phyloP scores from a whole-genome alignment of 257 asterid species.

The Ophiorrhiza pumila region DNA sequence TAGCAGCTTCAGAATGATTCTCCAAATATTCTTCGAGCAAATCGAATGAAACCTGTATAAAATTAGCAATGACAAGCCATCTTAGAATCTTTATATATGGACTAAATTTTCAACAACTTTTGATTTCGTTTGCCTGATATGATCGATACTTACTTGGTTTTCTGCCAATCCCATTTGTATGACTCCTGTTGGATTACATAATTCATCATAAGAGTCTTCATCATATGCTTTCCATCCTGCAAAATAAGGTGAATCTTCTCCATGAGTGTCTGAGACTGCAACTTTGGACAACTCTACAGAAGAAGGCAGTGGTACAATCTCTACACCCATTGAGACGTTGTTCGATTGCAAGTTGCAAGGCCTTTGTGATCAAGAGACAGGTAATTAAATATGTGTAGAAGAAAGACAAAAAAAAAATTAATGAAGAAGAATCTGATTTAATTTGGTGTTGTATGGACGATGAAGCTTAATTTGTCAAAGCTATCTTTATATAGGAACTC shows the following conservation, averaged over 20 bases:
- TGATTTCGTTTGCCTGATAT: not conserved
- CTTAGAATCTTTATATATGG: not conserved
- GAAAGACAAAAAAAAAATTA: not conserved
- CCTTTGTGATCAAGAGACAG: not conserved
- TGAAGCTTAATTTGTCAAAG: conserved; percentile 20
- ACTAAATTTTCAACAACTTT: no score
- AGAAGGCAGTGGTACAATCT: conserved; percentile 27
- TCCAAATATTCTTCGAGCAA: conserved; percentile 65
- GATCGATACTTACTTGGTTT: conserved; percentile 52
- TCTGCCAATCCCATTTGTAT: conserved; percentile 96
- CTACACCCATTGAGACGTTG: conserved; percentile 35
- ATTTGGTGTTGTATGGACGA: conserved; percentile 7
- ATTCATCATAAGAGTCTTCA: conserved; percentile 66
- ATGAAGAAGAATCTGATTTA: conserved; percentile 5
- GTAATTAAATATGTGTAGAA: not conserved
- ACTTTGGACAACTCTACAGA: conserved; percentile 49
- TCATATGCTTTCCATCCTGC: conserved; percentile 97
- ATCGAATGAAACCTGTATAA: conserved; percentile 77
- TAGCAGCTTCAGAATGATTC: conserved; percentile 34
- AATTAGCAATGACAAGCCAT: not conserved
- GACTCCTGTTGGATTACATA: conserved; percentile 62
- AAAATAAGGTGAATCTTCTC: conserved; percentile 86
- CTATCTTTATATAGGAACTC: conserved; percentile 32
- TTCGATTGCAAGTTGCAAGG: not conserved
- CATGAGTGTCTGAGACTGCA: conserved; percentile 76